Evolutionary conservation across 1,284 basidiomycete species (phyloP).

Genomic region (Omphalotus olearius): DNA sequence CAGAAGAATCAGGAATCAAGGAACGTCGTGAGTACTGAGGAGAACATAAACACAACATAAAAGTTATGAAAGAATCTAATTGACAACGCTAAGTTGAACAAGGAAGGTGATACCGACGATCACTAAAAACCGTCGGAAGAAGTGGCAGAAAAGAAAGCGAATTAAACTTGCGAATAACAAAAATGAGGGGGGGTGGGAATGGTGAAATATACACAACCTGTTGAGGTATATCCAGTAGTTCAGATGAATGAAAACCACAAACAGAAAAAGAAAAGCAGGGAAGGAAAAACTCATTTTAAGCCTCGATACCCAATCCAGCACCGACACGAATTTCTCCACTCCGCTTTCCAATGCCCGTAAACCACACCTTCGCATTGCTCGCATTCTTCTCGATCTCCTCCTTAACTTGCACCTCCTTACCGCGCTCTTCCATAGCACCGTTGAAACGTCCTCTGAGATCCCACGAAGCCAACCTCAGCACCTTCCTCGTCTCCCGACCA

Average conservation of each 20-base stretch:
- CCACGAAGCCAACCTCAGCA: conserved; percentile 89
- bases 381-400: conserved; percentile 76
- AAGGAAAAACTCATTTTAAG: neutral
- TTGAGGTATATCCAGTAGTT: too few relatives aligned
- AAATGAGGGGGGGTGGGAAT: too few relatives aligned
- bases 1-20: too few relatives aligned
- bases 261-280: neutral
- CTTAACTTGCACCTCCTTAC: conserved; percentile 71
- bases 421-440: conserved; percentile 73
- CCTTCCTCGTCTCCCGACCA: conserved; percentile 88
- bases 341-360: conserved; percentile 54
- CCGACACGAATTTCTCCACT: conserved; percentile 53
- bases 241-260: neutral
- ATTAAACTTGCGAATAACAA: too few relatives aligned
- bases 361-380: conserved; percentile 69
- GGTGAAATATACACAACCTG: too few relatives aligned
- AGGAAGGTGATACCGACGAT: too few relatives aligned
- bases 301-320: conserved; percentile 22
- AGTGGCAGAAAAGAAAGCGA: too few relatives aligned
- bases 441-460: conserved; percentile 86
- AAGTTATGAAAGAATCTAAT: too few relatives aligned
- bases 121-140: too few relatives aligned
- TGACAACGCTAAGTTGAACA: too few relatives aligned
- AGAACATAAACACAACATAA: too few relatives aligned
- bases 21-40: too few relatives aligned